phyloP scores from a whole-genome alignment of 345 rosid species.

The Sapria himalayana region DNA sequence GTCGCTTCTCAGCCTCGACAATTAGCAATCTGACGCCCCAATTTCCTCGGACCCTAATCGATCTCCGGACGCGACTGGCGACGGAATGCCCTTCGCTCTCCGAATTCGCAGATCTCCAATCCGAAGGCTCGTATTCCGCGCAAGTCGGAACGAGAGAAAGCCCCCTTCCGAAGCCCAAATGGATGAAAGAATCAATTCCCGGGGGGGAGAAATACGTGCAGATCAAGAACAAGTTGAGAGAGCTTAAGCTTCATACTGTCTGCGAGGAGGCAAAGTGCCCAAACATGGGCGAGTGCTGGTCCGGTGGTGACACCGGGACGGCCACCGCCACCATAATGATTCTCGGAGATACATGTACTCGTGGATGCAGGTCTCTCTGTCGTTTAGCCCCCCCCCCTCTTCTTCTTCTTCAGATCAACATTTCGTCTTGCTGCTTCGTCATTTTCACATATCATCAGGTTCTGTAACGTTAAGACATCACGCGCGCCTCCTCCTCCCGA shows the following conservation, averaged over 20 bases:
- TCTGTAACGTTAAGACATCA: constrained; percentile 91
- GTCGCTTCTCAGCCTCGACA: constrained; percentile 21
- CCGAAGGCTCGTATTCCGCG: constrained; percentile 39
- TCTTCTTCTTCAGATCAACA: not conserved
- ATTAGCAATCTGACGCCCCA: too few relatives aligned
- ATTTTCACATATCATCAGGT: constrained; percentile 15
- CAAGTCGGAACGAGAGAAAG: constrained; percentile 94
- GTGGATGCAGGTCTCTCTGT: constrained; percentile 59
- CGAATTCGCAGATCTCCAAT: constrained; percentile 33
- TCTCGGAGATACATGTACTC: constrained; percentile 86
- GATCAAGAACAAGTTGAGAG: constrained; percentile 82
- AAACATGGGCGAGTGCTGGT: constrained; percentile 93
- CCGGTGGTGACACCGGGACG: constrained; percentile 95
- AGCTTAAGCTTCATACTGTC: constrained; percentile 86
- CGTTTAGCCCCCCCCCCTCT: too few relatives aligned
- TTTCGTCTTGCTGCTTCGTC: not conserved
- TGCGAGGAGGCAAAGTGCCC: constrained; percentile 98
- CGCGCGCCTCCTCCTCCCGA: constrained; percentile 89
- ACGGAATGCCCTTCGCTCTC: constrained; percentile 46
- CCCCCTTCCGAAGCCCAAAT: constrained; percentile 88
- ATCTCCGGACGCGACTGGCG: constrained; percentile 69
- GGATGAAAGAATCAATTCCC: constrained; percentile 88
- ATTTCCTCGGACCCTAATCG: constrained; percentile 36
- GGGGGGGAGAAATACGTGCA: constrained; percentile 93
- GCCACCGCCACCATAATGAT: constrained; percentile 98